Conservation (phyloP, 202 grass and related monocot species). For the Bolboschoenoplectus hybrid region DNA sequence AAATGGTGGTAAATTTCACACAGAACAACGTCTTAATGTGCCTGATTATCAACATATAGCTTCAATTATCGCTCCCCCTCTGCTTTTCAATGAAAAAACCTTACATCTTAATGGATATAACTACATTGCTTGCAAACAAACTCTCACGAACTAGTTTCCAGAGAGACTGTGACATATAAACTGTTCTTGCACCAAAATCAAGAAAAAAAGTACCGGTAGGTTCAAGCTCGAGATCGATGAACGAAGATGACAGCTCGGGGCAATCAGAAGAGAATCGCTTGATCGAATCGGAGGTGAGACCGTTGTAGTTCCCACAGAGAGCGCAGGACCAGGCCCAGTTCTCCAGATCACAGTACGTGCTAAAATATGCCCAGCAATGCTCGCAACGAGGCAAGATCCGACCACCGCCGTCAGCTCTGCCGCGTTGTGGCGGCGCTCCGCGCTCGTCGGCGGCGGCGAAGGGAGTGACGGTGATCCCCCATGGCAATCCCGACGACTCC, state of each 20-base stretch:
- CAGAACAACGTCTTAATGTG: neutral
- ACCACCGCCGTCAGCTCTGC: slow-evolving; percentile 45
- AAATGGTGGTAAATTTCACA: neutral
- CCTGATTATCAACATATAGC: neutral
- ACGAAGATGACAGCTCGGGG: slow-evolving; percentile 70
- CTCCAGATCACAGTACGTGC: slow-evolving; percentile 72
- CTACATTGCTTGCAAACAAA: neutral
- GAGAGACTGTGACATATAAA: neutral
- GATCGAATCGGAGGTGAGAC: slow-evolving; percentile 56
- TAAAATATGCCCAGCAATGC: slow-evolving; percentile 82
- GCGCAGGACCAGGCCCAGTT: slow-evolving; percentile 84
- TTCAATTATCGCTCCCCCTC: neutral
- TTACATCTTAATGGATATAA: neutral
- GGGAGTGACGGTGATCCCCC: slow-evolving; percentile 79
- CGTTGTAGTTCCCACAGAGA: slow-evolving; percentile 74
- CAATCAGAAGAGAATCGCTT: slow-evolving; percentile 57
- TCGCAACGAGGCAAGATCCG: slow-evolving; percentile 88
- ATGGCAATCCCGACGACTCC: slow-evolving; percentile 63
- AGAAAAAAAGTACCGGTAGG: slow-evolving; percentile 38
- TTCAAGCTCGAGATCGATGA: slow-evolving; percentile 82
- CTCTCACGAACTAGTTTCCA: neutral
- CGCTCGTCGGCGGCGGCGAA: slow-evolving; percentile 72
- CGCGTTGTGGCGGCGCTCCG: slow-evolving; percentile 50
- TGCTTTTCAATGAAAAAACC: neutral
- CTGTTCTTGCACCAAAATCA: neutral